phyloP scores from a whole-genome alignment of 2,329 filamentous ascomycete genomes.

The Beauveria sp. region DNA sequence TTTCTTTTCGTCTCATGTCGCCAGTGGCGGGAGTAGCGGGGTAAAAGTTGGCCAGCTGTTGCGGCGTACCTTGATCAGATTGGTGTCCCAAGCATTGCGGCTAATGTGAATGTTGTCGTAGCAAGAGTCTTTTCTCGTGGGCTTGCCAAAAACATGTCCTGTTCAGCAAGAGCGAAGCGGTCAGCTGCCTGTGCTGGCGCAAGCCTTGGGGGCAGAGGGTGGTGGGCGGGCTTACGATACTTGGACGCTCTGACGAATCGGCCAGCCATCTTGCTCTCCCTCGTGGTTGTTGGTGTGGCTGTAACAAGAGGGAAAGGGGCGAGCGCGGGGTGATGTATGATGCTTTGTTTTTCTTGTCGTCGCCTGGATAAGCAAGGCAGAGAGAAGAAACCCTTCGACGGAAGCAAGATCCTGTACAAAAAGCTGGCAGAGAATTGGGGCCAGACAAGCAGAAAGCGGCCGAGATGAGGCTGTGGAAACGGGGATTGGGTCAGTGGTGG shows the following conservation, averaged over 20 bases:
- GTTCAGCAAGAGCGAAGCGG: background rate
- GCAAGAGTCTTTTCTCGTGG: constrained; percentile 93
- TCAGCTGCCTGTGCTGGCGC: constrained; percentile 16
- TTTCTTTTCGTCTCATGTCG: background rate
- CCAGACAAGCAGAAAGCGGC: constrained; percentile 1
- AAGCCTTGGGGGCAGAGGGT: constrained; percentile 11
- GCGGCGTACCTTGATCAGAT: constrained; percentile 77
- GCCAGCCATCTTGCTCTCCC: constrained; percentile 41
- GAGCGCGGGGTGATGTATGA: background rate
- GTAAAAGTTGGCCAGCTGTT: constrained; percentile 11
- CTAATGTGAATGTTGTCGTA: constrained; percentile 98
- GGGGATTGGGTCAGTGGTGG: constrained; percentile 13
- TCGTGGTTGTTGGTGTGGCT: background rate
- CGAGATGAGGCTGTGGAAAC: constrained; percentile 17
- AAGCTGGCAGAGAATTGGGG: constrained; percentile 1
- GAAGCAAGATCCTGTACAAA: background rate
- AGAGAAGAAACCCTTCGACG: background rate
- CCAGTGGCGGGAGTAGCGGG: background rate
- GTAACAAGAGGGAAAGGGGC: background rate
- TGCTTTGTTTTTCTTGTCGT: background rate
- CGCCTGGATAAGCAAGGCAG: background rate
- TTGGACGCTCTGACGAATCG: constrained; percentile 63
- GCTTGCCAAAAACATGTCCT: constrained; percentile 98
- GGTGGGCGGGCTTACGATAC: constrained; percentile 47
- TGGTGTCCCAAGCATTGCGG: constrained; percentile 98